A percentile compares a stretch with the other conserved stretches of the same genome.
phyloP scores from a whole-genome alignment of 2,329 filamentous ascomycete genomes.

The Spiromastix sp. region DNA sequence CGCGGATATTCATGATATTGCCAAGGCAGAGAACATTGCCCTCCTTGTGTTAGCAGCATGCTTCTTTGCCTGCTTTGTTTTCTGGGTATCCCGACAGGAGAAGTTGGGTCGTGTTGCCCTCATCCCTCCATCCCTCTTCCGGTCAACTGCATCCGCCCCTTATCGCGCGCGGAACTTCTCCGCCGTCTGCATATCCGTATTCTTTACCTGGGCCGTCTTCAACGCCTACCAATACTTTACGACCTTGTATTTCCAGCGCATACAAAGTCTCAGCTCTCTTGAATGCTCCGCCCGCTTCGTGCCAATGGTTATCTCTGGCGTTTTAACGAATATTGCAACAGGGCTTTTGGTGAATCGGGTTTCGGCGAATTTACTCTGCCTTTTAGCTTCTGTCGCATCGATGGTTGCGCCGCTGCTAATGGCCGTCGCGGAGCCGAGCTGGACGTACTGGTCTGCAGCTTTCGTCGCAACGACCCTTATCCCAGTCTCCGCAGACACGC shows the following conservation, averaged over 20 bases:
- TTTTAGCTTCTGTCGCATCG: slow-evolving; percentile 32
- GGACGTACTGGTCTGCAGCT: slow-evolving; percentile 42
- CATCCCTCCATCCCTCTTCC: slow-evolving; percentile 51
- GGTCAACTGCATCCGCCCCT: slow-evolving; percentile 39
- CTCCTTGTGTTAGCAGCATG: slow-evolving; percentile 8
- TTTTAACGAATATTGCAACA: slow-evolving; percentile 33
- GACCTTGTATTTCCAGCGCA: slow-evolving; percentile 28
- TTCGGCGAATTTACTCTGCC: slow-evolving; percentile 30
- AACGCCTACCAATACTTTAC: slow-evolving; percentile 18
- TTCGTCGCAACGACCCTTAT: slow-evolving; percentile 28
- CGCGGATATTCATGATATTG: background rate
- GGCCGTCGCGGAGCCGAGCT: slow-evolving; percentile 40
- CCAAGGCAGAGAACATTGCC: slow-evolving; percentile 3
- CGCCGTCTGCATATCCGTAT: slow-evolving; percentile 40
- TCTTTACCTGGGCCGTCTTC: slow-evolving; percentile 34
- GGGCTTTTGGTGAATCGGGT: slow-evolving; percentile 39
- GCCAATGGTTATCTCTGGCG: slow-evolving; percentile 35
- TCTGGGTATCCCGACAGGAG: slow-evolving; percentile 43
- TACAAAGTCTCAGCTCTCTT: slow-evolving; percentile 36
- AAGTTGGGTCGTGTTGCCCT: slow-evolving; percentile 37
- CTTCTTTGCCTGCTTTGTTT: slow-evolving; percentile 38
- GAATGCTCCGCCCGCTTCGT: slow-evolving; percentile 36
- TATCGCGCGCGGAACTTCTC: slow-evolving; percentile 5
- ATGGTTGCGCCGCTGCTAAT: slow-evolving; percentile 43
- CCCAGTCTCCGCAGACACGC: slow-evolving; percentile 17